These are phyloP conservation scores for Cystobasidium tubakii DNA, from an alignment of 768 basidiomycete genomes.

Conservation along the genomic window DNA sequence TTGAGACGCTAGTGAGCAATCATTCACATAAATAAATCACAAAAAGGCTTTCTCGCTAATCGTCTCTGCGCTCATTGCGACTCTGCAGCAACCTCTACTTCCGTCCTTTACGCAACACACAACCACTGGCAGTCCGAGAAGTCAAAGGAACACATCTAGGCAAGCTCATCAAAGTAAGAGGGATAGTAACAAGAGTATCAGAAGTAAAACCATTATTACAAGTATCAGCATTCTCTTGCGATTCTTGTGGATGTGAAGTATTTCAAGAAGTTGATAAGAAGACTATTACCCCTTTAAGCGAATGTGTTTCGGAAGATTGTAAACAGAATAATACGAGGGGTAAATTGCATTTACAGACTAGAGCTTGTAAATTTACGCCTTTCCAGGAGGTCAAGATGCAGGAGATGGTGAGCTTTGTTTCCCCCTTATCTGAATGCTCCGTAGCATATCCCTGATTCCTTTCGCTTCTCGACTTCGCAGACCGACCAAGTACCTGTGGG, in stretches of 20 bases:
- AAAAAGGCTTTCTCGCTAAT: too few species aligned
- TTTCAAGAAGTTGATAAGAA: constrained; percentile 95
- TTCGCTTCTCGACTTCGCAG: constrained; percentile 50
- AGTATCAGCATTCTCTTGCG: constrained; percentile 93
- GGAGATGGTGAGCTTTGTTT: constrained; percentile 68
- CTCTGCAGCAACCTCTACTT: constrained; percentile 93
- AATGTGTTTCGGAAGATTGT: constrained; percentile 80
- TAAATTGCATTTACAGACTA: constrained; percentile 93
- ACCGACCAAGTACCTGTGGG: constrained; percentile 99
- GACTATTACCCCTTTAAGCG: constrained; percentile 77
- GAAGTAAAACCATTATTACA: constrained; percentile 96
- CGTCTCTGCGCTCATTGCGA: too few species aligned
- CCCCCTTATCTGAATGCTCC: neutral
- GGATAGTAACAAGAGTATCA: constrained; percentile 95
- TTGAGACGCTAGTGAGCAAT: constrained; percentile 81
- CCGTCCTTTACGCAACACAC: constrained; percentile 61
- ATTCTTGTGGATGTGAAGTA: constrained; percentile 94
- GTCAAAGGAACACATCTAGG: constrained; percentile 83
- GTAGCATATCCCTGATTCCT: neutral
- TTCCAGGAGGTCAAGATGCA: constrained; percentile 99
- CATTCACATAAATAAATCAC: neutral
- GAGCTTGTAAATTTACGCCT: constrained; percentile 91
- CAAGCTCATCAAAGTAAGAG: constrained; percentile 86
- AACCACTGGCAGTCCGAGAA: constrained; percentile 78
- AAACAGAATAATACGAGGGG: constrained; percentile 79